These are phyloP conservation scores for Wickerhamia fluorescens DNA, from an alignment of 805 yeast species.

Conservation along the genomic window DNA sequence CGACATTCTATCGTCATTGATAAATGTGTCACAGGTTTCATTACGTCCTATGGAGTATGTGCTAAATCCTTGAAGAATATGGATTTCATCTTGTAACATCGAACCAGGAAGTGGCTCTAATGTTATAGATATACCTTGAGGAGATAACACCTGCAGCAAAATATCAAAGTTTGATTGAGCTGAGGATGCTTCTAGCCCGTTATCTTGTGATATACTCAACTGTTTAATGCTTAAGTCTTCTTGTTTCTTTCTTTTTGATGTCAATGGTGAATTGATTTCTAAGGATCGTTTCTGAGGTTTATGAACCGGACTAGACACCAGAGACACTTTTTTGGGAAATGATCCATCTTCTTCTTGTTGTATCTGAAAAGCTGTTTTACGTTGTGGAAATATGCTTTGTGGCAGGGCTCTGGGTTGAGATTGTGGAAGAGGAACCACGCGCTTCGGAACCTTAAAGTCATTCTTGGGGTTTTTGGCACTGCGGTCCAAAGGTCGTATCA, in stretches of 20 bases:
- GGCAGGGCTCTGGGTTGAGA: slow-evolving; percentile 21
- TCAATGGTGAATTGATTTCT: slow-evolving; percentile 3
- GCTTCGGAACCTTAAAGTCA: slow-evolving; percentile 37
- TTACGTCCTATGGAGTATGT: slow-evolving; percentile 72
- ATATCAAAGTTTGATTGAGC: too few species aligned
- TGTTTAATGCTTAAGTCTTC: slow-evolving; percentile 4
- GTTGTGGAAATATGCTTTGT: too few species aligned
- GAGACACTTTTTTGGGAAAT: not conserved
- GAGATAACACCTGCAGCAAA: too few species aligned
- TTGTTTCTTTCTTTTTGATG: slow-evolving; percentile 1
- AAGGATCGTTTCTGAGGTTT: slow-evolving; percentile 1
- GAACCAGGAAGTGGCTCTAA: slow-evolving; percentile 24
- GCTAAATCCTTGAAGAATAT: slow-evolving; percentile 60
- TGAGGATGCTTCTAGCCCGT: not conserved
- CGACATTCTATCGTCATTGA: slow-evolving; percentile 73
- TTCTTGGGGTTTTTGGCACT: slow-evolving; percentile 16
- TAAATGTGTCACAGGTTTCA: slow-evolving; percentile 50
- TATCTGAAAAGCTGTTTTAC: slow-evolving; percentile 9
- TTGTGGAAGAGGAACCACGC: slow-evolving; percentile 38
- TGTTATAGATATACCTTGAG: slow-evolving; percentile 58
- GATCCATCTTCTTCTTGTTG: slow-evolving; percentile 12
- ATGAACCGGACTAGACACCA: slow-evolving; percentile 7
- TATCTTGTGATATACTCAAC: not conserved
- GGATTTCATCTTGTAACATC: slow-evolving; percentile 39
- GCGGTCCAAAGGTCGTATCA: slow-evolving; percentile 35